Conservation (phyloP, 2,329 filamentous ascomycete species). For the Penicillium nordicum region DNA sequence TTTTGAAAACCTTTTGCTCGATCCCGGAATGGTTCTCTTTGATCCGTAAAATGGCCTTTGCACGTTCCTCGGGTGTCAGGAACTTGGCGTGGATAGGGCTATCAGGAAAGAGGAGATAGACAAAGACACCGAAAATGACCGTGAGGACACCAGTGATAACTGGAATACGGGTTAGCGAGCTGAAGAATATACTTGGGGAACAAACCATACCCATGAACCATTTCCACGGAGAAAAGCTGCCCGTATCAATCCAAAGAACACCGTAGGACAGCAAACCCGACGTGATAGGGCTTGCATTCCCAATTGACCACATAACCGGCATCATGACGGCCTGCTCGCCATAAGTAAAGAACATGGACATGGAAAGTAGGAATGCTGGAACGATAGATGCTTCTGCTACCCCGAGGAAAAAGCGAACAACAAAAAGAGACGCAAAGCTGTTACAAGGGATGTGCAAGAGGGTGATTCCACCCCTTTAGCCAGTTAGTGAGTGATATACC, state of each 20-base stretch:
- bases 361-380: slow-evolving; percentile 45
- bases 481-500: neutral
- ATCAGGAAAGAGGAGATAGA: slow-evolving; percentile 35
- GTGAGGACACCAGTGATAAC: slow-evolving; percentile 16
- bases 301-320: slow-evolving; percentile 43
- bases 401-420: slow-evolving; percentile 52
- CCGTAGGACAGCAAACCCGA: slow-evolving; percentile 44
- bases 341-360: slow-evolving; percentile 42
- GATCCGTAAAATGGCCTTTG: slow-evolving; percentile 35
- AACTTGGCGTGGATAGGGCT: slow-evolving; percentile 33
- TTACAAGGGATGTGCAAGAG: slow-evolving; percentile 44
- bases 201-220: slow-evolving; percentile 38
- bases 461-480: slow-evolving; percentile 31
- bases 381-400: slow-evolving; percentile 53
- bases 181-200: neutral
- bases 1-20: slow-evolving; percentile 37
- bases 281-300: slow-evolving; percentile 40
- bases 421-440: slow-evolving; percentile 48
- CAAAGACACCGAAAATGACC: slow-evolving; percentile 24
- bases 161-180: neutral
- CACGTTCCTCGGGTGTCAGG: slow-evolving; percentile 32
- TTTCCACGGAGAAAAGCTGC: slow-evolving; percentile 38
- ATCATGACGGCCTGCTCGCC: slow-evolving; percentile 31
- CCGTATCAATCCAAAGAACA: slow-evolving; percentile 40
- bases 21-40: slow-evolving; percentile 39